Conservation (phyloP, 2,329 filamentous ascomycete genomes). For the Alternaria infectoria region DNA sequence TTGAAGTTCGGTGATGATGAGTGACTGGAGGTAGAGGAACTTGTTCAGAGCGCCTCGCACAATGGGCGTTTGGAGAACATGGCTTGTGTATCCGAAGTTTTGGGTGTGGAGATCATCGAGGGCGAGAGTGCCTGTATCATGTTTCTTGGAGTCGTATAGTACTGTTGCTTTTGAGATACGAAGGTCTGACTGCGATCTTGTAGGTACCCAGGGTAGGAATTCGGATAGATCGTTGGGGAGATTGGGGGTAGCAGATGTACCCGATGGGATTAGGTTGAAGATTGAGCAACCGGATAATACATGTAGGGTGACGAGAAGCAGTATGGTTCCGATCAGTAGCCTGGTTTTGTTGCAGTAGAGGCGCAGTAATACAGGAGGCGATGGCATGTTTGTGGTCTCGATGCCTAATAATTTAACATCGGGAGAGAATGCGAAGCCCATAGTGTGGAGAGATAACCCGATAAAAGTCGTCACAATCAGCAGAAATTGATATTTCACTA, state of each 20-base stretch:
- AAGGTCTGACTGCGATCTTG: background rate
- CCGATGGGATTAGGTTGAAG: background rate
- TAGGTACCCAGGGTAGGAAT: background rate
- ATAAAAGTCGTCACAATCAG: background rate
- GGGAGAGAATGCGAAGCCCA: background rate
- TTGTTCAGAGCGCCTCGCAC: slow-evolving; percentile 47
- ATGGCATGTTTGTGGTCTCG: background rate
- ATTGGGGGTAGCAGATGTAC: background rate
- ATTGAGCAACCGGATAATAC: background rate
- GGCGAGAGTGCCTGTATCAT: background rate
- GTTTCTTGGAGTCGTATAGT: background rate
- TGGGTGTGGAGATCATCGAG: background rate
- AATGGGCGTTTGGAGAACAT: slow-evolving; percentile 42
- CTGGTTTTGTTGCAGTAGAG: background rate
- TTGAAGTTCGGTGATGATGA: slow-evolving; percentile 34
- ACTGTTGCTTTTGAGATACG: background rate
- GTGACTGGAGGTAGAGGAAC: slow-evolving; percentile 32
- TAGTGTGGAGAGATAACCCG: background rate
- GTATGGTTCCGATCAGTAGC: background rate
- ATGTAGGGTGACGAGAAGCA: background rate
- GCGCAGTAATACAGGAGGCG: background rate
- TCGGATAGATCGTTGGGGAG: background rate
- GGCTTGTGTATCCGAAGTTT: slow-evolving; percentile 39
- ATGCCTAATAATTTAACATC: background rate
- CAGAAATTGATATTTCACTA: background rate